Base-by-base conservation (phyloP, 257 asterid genomes). In the Solanum microdontum region DNA sequence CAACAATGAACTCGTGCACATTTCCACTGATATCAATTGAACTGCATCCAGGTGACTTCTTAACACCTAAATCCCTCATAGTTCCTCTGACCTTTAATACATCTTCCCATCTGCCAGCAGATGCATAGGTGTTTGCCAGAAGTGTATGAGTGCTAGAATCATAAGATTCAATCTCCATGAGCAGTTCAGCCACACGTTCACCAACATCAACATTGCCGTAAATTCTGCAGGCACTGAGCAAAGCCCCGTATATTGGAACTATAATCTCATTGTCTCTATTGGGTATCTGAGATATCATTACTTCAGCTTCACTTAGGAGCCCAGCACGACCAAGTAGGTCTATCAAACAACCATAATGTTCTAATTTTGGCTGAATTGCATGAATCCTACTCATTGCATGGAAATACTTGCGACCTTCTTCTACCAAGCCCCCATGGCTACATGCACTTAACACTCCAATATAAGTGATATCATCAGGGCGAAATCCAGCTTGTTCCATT, bases 281-380 rank as follows among this genome's bases (percentile, higher is more conserved):
- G 28, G 93, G 90, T 28, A 95, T 83, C 45, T 87, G 83, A 40
- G 75, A 70, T 87, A 96, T 91, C 89, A 92, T 84, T 33, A 88
- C 90, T 90, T 93, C 95, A 64, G 99, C 98, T 91, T 96, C 98
- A 36, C 92, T 87, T 84, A 96, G 85, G 34, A 93, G 93, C 86
- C 99, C 99, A 28, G 98, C 97, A 9, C 98, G 97, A 68, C 94
- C 97, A 83, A 94, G 93, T 75, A 95, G 92, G 92, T 96, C 99
- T 70, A 96, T 92, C 83, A 96, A 45, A 89, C 99, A 96, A 10
- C 98, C 94, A 62, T 93, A 96, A 88, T 95, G 99, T 83, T 95
- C 96, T 89, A 93, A 73, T 88, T 93, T 95, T 23, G 98, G 98
- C 89, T 96, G 91, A 36, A 95, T 92, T 15, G 66, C 89, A 88